These are phyloP conservation scores for Cetradonia linearis DNA, from an alignment of 495 filamentous ascomycete genomes.

Conservation along the genomic window DNA sequence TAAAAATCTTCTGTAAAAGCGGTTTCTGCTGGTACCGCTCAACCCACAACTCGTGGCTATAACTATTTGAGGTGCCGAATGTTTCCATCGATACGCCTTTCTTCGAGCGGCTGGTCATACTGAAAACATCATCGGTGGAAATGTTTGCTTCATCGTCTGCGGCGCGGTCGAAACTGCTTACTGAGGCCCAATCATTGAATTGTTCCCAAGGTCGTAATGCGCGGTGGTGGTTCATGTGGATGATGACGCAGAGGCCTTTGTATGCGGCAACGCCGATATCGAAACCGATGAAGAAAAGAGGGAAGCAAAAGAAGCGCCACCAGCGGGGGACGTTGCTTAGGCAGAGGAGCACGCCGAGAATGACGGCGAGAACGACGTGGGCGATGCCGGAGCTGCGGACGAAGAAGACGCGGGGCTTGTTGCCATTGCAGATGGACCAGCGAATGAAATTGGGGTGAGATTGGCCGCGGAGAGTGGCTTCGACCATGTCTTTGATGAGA, in stretches of 20 bases:
- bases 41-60: slow-evolving; percentile 65
- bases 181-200: slow-evolving; percentile 19
- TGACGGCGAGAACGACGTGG: slow-evolving; percentile 39
- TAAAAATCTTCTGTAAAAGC: slow-evolving; percentile 57
- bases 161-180: slow-evolving; percentile 11
- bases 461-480: slow-evolving; percentile 52
- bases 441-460: slow-evolving; percentile 73
- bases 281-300: slow-evolving; percentile 54
- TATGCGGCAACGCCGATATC: slow-evolving; percentile 53
- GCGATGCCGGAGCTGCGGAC: slow-evolving; percentile 49
- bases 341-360: slow-evolving; percentile 46
- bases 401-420: slow-evolving; percentile 54
- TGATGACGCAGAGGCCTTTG: slow-evolving; percentile 66
- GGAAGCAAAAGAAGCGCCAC: slow-evolving; percentile 49
- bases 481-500: slow-evolving; percentile 40
- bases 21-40: slow-evolving; percentile 51
- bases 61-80: slow-evolving; percentile 49
- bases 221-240: slow-evolving; percentile 63
- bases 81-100: slow-evolving; percentile 34
- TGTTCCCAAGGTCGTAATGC: slow-evolving; percentile 67
- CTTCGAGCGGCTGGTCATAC: slow-evolving; percentile 13
- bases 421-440: slow-evolving; percentile 72
- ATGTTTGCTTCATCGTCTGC: slow-evolving; percentile 20
- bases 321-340: slow-evolving; percentile 45
- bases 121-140: slow-evolving; percentile 19